Evolutionary conservation across 2,329 filamentous ascomycete genomes (phyloP), one percentile per base, ranked within the genome.

Genomic region (Aspergillus amoenus): DNA sequence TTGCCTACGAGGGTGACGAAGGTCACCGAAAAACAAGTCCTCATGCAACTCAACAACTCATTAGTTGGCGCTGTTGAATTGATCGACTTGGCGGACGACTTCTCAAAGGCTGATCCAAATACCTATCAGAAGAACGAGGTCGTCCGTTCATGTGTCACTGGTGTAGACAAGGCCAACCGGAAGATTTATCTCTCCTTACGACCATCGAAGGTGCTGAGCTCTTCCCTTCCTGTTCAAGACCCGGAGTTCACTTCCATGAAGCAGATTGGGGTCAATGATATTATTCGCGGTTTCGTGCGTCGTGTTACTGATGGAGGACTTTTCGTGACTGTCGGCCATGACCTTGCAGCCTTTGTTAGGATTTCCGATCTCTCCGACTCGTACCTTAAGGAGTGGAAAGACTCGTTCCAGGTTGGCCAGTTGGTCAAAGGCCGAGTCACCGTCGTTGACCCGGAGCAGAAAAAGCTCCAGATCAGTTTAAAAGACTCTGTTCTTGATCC

Each of bases 341-440:
- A 88, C 61, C 82, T 96, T 17, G 90, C 89, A 49, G 93, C 88
- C 1, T 88, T 93, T 67, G 89, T 96, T 47, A 88, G 90, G 64
- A 88, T 97, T 52, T 85, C 89, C 9, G 93, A 97, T 71, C 82
- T 99, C 13, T 96, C 93, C 0, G 94, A 99, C 71, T 84, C 85
- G 7, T 99, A 88, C 72, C 78, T 99, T 67, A 97, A 97, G 75
- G 91, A 97, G 60, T 99, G 94, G 94, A 95, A 96, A 77, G 85
- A 90, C 37, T 81, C 88, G 44, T 97, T 93, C 76, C 87, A 94
- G 67, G 79, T 93, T 47, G 91, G 96, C 67, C 92, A 97, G 74
- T 82, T 99, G 5, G 91, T 99, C 53, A 91, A 89, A 74, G 94
- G 92, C 51, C 91, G 93, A 62, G 82, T 99, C 58, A 84, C 89